These are phyloP conservation scores for Penicillium sp. DNA, from an alignment of 2,329 filamentous ascomycete species.

Conservation along the genomic window DNA sequence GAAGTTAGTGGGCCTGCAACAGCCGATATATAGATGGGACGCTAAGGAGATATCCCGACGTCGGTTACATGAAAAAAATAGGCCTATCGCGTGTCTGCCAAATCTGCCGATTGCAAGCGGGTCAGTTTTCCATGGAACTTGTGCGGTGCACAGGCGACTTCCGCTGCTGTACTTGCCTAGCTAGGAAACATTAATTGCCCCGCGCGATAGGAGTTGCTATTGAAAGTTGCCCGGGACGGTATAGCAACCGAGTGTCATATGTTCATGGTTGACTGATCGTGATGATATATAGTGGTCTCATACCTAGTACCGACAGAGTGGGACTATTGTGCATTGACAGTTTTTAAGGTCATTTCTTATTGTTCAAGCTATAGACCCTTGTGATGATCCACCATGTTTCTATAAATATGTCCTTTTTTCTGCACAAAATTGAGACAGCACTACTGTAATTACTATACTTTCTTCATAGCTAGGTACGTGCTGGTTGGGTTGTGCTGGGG, in stretches of 20 bases:
- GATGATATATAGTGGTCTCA: not conserved
- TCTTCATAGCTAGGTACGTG: too few relatives aligned
- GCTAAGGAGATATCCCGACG: slow-evolving; percentile 7
- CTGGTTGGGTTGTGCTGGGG: too few relatives aligned
- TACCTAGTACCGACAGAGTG: not conserved
- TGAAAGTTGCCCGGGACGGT: not conserved
- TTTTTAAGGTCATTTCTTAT: not conserved
- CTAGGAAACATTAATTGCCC: too few relatives aligned
- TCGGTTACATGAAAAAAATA: slow-evolving; percentile 4
- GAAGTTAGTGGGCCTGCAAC: not conserved
- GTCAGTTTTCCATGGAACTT: not conserved
- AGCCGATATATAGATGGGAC: slow-evolving; percentile 9
- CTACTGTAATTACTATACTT: not conserved
- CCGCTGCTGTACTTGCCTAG: not conserved
- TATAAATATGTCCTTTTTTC: not conserved
- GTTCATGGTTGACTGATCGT: not conserved
- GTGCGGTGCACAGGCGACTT: not conserved
- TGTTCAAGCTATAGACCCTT: not conserved
- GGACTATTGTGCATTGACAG: not conserved
- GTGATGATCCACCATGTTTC: not conserved
- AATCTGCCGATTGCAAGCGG: slow-evolving; percentile 6
- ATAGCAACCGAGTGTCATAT: not conserved
- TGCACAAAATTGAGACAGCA: too few relatives aligned
- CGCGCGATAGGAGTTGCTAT: not conserved
- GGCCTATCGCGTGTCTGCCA: slow-evolving; percentile 17